These are phyloP conservation scores for Asterochloris sp. DNA, from an alignment of 139 green algal genomes.

Conservation along the genomic window DNA sequence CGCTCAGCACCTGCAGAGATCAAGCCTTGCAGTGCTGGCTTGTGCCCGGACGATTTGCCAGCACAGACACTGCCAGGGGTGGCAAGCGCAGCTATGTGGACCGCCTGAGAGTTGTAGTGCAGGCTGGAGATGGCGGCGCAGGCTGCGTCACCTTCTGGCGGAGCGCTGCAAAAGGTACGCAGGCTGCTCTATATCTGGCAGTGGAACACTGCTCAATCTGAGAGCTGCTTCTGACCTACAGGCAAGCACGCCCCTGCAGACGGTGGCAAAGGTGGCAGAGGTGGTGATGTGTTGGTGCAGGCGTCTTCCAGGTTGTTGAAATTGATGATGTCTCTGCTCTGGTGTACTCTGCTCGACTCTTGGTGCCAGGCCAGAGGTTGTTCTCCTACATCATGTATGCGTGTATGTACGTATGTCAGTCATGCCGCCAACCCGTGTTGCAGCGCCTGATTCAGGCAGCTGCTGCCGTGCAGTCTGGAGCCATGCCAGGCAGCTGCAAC, in stretches of 20 bases:
- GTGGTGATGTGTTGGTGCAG: constrained; percentile 38
- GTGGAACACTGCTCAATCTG: not conserved
- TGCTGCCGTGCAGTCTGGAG: not conserved
- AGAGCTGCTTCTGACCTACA: not conserved
- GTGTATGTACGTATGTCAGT: not conserved
- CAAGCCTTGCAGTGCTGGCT: too few relatives aligned
- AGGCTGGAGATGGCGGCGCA: constrained; percentile 34
- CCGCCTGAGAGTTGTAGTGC: constrained; percentile 30
- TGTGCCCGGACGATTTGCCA: too few relatives aligned
- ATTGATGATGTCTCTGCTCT: not conserved
- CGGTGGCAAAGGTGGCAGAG: constrained; percentile 44
- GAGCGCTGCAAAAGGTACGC: constrained; percentile 25
- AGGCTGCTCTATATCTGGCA: not conserved
- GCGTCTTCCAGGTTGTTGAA: constrained; percentile 27
- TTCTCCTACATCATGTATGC: not conserved
- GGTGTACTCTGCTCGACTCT: not conserved
- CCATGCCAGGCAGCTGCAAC: not conserved
- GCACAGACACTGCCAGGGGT: not conserved
- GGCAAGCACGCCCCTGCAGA: constrained; percentile 31
- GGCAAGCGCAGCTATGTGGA: constrained; percentile 26
- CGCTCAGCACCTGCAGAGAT: too few relatives aligned
- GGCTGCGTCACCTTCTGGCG: constrained; percentile 28
- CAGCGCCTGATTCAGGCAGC: not conserved
- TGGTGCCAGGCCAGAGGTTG: not conserved
- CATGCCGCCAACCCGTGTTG: not conserved